Evolutionary conservation across 371 early-diverging fungal genomes (phyloP), one percentile per base, ranked within the genome.

Genomic region (Mortierella sp.): DNA sequence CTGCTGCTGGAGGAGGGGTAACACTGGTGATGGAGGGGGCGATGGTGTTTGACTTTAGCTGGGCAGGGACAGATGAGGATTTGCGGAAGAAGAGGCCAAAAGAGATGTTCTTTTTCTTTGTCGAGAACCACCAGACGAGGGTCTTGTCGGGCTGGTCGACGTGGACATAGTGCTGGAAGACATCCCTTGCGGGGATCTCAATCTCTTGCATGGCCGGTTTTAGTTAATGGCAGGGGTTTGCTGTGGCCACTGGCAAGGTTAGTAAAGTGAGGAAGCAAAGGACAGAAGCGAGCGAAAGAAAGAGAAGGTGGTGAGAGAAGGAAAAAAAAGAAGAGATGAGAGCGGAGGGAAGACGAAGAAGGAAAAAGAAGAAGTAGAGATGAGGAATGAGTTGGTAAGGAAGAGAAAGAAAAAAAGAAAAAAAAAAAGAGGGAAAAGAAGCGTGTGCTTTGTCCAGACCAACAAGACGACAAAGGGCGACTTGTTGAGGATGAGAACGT

Each of bases 61-160:
- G 66, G 26, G 72, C 34, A 34, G 78, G 66, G 50, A 68, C 63
- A 16, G 74, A 34, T 13, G 73, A 58, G 7, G 73, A 68, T 66
- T 69, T 85, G 68, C 80, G 85, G 41, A 77, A 86, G 79, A 86
- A 97, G 61, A 98, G 89, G 24, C 98, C 98, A 90, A 98, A 98
- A 43, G 94, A 91, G 50, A 97, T 96, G 81, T 95, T 97, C 86
- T 97, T 96, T 71, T 90, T 89, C 79, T 93, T 93, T 9, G 97
- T 98, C 16, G 94, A 93, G 87, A 98, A 98, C 88, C 93, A 95
- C 98, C 98, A 98, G 73, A 91, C 90, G 40, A 98, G 92, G 26
- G 93, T 93, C 64, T 94, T 93, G 24, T 92, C 93, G 26, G 89
- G 85, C 58, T 90, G 85, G 67, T 91, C 89, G 37, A 97, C 94